Conservation (phyloP, 495 filamentous ascomycete species). For the Talaromyces adpressus region DNA sequence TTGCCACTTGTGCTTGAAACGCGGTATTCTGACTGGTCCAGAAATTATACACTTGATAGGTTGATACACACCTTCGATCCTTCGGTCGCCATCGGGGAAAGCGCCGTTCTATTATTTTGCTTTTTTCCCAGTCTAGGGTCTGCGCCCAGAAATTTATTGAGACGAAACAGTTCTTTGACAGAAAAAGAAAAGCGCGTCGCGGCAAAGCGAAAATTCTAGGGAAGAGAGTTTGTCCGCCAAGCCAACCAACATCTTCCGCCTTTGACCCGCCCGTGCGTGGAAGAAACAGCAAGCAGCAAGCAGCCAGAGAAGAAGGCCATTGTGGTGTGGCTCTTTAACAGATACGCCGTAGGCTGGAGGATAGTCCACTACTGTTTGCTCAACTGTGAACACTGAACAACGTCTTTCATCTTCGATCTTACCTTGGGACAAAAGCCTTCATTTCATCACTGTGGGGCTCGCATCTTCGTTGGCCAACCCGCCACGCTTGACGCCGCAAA, state of each 20-base stretch:
- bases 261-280: slow-evolving; percentile 1
- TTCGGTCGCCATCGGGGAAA: not conserved
- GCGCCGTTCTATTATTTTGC: not conserved
- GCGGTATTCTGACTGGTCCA: not conserved
- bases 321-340: not conserved
- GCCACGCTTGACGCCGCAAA: slow-evolving; percentile 4
- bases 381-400: not conserved
- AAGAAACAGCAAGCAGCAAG: not conserved
- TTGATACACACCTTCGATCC: not conserved
- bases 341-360: not conserved
- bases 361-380: not conserved
- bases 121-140: not conserved
- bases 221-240: not conserved
- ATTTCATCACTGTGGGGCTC: slow-evolving; percentile 3
- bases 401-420: not conserved
- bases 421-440: not conserved
- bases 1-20: slow-evolving; percentile 14
- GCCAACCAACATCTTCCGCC: not conserved
- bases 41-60: not conserved
- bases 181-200: not conserved
- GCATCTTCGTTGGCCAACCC: slow-evolving; percentile 4
- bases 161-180: not conserved
- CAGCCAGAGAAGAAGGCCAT: not conserved
- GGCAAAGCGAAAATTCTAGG: not conserved
- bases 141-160: not conserved